phyloP scores from a whole-genome alignment of 2,329 filamentous ascomycete species.

The Neonectria ditissima region DNA sequence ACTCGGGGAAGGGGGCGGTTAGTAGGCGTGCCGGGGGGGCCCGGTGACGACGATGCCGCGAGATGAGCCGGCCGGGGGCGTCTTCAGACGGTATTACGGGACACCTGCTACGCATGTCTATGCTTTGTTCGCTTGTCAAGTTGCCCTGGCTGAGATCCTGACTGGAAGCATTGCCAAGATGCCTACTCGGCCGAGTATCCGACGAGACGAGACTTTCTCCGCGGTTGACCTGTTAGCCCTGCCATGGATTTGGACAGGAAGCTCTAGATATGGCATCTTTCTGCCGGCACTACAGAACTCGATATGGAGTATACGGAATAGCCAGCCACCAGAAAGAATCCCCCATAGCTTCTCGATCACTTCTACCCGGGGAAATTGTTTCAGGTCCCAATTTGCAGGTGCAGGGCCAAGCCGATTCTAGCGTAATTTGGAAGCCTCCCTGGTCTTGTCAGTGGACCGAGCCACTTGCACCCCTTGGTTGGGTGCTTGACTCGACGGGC shows the following conservation, averaged over 20 bases:
- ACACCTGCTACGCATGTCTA: not conserved
- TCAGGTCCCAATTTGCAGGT: constrained; percentile 2
- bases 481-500: not conserved
- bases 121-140: not conserved
- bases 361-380: constrained; percentile 15
- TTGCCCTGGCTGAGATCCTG: not conserved
- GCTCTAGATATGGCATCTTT: no score
- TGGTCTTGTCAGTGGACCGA: constrained; percentile 23
- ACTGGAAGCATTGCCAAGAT: constrained; percentile 12
- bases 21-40: not conserved
- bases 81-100: not conserved
- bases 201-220: not conserved
- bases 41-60: constrained; percentile 15
- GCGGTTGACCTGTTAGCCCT: not conserved
- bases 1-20: not conserved
- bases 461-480: constrained; percentile 7
- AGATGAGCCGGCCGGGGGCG: not conserved
- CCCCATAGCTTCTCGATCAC: not conserved
- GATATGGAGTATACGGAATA: not conserved
- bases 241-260: not conserved
- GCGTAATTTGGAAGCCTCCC: constrained; percentile 8
- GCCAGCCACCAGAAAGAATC: not conserved
- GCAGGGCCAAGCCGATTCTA: constrained; percentile 8
- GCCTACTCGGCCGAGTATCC: not conserved
- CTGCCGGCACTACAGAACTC: not conserved